These are phyloP conservation scores for Gonium pectorale DNA, from an alignment of 139 green algal genomes.

Conservation along the genomic window DNA sequence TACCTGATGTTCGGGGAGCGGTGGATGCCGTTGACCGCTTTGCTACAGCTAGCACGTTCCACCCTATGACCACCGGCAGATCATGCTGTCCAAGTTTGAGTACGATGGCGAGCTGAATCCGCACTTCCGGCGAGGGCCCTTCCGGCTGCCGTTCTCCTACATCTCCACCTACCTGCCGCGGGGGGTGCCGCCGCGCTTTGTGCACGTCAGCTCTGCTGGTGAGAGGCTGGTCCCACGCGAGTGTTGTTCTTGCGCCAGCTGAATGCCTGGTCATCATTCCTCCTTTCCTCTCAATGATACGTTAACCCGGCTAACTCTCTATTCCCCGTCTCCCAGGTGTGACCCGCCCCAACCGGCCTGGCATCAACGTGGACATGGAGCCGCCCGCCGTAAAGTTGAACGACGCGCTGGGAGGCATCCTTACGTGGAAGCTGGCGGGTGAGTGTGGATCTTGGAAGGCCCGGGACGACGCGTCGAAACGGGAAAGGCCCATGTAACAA, in stretches of 20 bases:
- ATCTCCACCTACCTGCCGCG: constrained; percentile 74
- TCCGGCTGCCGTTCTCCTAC: constrained; percentile 80
- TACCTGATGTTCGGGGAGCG: too few species aligned
- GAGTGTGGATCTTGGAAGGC: too few species aligned
- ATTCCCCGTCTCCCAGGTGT: constrained; percentile 68
- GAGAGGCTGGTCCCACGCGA: too few species aligned
- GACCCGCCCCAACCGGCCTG: constrained; percentile 84
- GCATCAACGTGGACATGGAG: constrained; percentile 72
- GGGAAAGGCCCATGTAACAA: too few species aligned
- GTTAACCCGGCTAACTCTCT: too few species aligned
- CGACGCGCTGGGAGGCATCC: constrained; percentile 88
- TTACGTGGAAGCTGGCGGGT: constrained; percentile 91
- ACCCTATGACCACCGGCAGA: constrained; percentile 51
- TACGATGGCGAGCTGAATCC: constrained; percentile 94
- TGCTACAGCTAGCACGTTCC: too few species aligned
- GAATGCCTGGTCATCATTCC: background rate
- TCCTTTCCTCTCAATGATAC: too few species aligned
- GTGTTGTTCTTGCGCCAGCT: too few species aligned
- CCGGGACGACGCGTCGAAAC: too few species aligned
- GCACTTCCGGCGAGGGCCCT: constrained; percentile 79
- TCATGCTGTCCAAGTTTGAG: constrained; percentile 98
- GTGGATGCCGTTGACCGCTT: too few species aligned
- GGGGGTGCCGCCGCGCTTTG: constrained; percentile 43
- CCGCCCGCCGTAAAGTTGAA: constrained; percentile 93
- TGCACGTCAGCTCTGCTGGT: constrained; percentile 74